Evolutionary conservation across 768 basidiomycete genomes (phyloP).

Genomic region (Cystobasidium tubakii): DNA sequence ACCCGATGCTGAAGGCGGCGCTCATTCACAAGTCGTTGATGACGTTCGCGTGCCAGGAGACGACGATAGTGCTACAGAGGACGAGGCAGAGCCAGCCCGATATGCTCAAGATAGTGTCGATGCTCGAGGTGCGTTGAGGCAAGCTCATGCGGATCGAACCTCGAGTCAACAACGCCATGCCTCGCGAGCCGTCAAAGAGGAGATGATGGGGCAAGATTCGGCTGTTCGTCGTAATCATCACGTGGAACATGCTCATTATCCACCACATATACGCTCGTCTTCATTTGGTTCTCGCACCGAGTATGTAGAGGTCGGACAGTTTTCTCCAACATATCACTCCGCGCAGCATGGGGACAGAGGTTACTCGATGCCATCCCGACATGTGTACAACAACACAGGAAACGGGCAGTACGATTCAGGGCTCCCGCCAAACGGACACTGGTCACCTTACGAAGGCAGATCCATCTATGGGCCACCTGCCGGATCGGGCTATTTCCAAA

Average conservation of each 20-base stretch:
- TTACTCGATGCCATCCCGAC: neutral
- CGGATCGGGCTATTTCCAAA: neutral
- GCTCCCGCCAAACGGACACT: neutral
- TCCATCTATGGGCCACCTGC: neutral
- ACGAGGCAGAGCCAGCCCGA: constrained; percentile 31
- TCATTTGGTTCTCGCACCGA: neutral
- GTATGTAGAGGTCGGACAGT: neutral
- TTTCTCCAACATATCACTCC: neutral
- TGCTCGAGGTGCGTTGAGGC: neutral
- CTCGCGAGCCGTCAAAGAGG: neutral
- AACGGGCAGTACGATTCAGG: neutral
- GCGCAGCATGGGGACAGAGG: neutral
- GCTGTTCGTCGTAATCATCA: neutral
- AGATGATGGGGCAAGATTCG: neutral
- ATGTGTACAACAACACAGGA: neutral
- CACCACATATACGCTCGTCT: neutral
- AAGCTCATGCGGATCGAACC: neutral
- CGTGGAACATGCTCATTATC: neutral
- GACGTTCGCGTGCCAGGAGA: neutral
- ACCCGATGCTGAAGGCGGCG: constrained; percentile 28
- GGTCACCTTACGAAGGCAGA: constrained; percentile 21
- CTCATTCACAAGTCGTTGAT: neutral
- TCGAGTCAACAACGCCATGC: neutral
- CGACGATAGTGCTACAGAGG: constrained; percentile 36
- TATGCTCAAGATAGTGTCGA: constrained; percentile 18